phyloP scores from a whole-genome alignment of 441 rosid species.

The Eutrema salsugineum region DNA sequence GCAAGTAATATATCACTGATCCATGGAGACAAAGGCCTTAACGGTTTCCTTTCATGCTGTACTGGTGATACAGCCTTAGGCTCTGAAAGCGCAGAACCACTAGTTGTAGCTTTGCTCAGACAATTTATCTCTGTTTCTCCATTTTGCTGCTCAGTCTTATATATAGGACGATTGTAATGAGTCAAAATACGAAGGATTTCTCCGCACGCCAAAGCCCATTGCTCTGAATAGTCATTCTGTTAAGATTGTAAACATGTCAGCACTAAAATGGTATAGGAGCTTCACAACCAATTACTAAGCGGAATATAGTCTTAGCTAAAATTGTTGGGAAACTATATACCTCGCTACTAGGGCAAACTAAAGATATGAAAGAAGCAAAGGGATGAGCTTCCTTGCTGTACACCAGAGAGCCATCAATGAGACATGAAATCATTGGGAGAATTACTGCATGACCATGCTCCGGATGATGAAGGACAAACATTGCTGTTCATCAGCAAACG shows the following conservation, averaged over 20 bases:
- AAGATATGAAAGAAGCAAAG: constrained; percentile 91
- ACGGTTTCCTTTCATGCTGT: constrained; percentile 82
- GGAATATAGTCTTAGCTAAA: neutral
- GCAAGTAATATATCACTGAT: constrained; percentile 93
- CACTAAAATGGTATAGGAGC: neutral
- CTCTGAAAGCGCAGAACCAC: constrained; percentile 41
- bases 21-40: constrained; percentile 98
- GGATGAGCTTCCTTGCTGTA: constrained; percentile 81
- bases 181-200: constrained; percentile 96
- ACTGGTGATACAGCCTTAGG: constrained; percentile 41
- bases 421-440: constrained; percentile 94
- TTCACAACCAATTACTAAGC: neutral
- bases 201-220: constrained; percentile 99
- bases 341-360: constrained; percentile 86
- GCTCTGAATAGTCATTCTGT: constrained; percentile 97
- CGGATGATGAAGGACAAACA: constrained; percentile 96
- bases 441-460: constrained; percentile 98
- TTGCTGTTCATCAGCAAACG: constrained; percentile 54
- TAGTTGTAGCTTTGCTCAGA: constrained; percentile 45
- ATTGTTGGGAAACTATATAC: constrained; percentile 34
- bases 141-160: constrained; percentile 62
- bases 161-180: constrained; percentile 98
- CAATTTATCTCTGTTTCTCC: constrained; percentile 54
- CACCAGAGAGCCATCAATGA: constrained; percentile 86
- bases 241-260: constrained; percentile 17